phyloP scores from a whole-genome alignment of 2,329 filamentous ascomycete species.

The Verruconis gallopava region DNA sequence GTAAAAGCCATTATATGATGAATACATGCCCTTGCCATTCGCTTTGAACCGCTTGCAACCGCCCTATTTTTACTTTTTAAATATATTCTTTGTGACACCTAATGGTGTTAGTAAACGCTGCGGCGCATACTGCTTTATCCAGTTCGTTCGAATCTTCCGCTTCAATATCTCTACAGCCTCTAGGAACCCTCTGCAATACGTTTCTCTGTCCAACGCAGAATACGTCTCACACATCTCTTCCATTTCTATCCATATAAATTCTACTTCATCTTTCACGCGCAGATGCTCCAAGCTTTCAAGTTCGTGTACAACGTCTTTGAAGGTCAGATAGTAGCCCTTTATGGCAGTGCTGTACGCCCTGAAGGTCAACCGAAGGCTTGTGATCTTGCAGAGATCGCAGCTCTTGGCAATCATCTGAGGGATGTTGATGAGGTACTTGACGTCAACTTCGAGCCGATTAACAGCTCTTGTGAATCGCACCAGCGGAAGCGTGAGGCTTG shows the following conservation, averaged over 20 bases:
- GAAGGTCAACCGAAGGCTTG: not conserved
- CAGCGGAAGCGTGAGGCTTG: not conserved
- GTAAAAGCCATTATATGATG: no score
- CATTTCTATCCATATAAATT: not conserved
- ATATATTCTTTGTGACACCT: no score
- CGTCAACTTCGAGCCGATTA: not conserved
- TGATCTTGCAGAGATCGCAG: not conserved
- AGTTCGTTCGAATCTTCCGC: not conserved
- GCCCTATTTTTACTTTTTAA: no score
- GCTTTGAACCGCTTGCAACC: no score
- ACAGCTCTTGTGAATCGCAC: not conserved
- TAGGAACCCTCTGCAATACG: not conserved
- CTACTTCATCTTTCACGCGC: not conserved
- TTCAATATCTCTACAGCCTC: not conserved
- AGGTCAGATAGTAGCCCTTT: not conserved
- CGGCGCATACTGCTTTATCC: not conserved
- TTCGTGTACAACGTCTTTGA: not conserved
- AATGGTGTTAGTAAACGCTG: no score
- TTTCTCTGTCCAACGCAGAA: not conserved
- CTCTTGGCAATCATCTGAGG: not conserved
- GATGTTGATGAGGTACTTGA: not conserved
- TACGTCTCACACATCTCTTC: not conserved
- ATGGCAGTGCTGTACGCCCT: not conserved
- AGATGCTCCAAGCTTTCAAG: not conserved
- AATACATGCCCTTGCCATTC: no score